Evolutionary conservation across 2,329 filamentous ascomycete species (phyloP), one percentile per base, ranked within the genome.

Genomic region (Penicillium sp.): DNA sequence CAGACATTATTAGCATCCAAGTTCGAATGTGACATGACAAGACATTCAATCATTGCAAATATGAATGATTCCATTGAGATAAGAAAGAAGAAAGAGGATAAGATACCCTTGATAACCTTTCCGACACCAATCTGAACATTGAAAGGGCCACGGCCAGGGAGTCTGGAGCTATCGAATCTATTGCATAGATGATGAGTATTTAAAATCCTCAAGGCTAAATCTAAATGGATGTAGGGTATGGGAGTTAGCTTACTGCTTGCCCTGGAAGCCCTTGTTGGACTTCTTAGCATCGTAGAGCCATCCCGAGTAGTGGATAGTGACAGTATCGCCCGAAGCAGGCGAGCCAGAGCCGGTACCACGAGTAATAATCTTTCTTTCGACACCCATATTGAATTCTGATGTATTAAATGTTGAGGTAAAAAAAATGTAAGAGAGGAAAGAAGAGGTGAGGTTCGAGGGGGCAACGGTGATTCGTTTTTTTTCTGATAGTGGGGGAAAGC

Each of bases 241-340:
- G 7, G 1, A 5, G 19, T 19, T 26, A 38, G 37, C 87, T 69
- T 79, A 95, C 91, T 91, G 73, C 44, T 76, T 77, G 69, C 91
- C 91, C 81, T 82, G 82, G 66, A 67, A 71, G 59, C 88, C 85
- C 69, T 83, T 80, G 58, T 84, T 80, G 31, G 82, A 75, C 73
- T 84, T 78, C 62, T 71, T 77, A 33, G 80, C 70, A 70, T 94
- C 87, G 77, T 88, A 89, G 61, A 97, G 82, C 78, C 81, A 96
- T 67, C 93, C 92, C 42, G 89, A 94, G 82, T 96, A 97, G 77
- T 93, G 85, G 71, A 97, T 96, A 68, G 83, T 84, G 70, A 97
- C 90, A 33, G 77, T 85, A 72, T 96, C 85, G 64, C 90, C 88
- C 9, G 69, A 67, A 62, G 75, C 71, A 56, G 92, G 89, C 59